Percentiles rank a stretch among this genome's conserved stretches.
Evolutionary conservation across 2,329 filamentous ascomycete genomes (phyloP).

Genomic region (Ascochyta koolunga): DNA sequence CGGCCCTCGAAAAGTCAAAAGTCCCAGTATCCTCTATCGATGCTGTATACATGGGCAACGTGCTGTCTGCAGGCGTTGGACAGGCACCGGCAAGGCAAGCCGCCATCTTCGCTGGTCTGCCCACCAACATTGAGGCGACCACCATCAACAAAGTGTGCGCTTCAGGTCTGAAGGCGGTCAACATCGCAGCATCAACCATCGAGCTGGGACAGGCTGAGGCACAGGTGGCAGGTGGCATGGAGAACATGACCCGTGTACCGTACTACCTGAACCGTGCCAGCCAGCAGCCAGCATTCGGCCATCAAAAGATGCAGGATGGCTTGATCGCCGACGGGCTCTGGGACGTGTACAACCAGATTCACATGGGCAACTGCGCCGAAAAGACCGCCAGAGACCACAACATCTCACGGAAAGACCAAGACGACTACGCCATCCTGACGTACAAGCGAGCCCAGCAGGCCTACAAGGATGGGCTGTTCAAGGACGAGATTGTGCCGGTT

Average conservation of each 20-base stretch:
- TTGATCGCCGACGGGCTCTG: constrained; percentile 93
- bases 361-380: constrained; percentile 98
- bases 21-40: constrained; percentile 81
- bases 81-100: constrained; percentile 94
- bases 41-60: constrained; percentile 98
- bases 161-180: constrained; percentile 90
- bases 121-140: constrained; percentile 80
- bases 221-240: constrained; percentile 93
- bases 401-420: constrained; percentile 84
- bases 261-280: constrained; percentile 88
- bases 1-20: constrained; percentile 83
- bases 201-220: constrained; percentile 88
- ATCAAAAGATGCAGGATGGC: constrained; percentile 87
- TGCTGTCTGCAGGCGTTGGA: constrained; percentile 81
- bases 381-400: constrained; percentile 87
- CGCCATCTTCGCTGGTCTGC: constrained; percentile 82
- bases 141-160: constrained; percentile 99
- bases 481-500: constrained; percentile 88
- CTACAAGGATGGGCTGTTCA: constrained; percentile 82
- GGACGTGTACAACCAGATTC: constrained; percentile 95
- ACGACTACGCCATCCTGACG: constrained; percentile 85
- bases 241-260: constrained; percentile 94
- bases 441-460: constrained; percentile 90
- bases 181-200: constrained; percentile 90
- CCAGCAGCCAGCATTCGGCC: constrained; percentile 82